Base-by-base conservation (phyloP, 2,329 filamentous ascomycete genomes). In the Thermothelomyces thermophilus region DNA sequence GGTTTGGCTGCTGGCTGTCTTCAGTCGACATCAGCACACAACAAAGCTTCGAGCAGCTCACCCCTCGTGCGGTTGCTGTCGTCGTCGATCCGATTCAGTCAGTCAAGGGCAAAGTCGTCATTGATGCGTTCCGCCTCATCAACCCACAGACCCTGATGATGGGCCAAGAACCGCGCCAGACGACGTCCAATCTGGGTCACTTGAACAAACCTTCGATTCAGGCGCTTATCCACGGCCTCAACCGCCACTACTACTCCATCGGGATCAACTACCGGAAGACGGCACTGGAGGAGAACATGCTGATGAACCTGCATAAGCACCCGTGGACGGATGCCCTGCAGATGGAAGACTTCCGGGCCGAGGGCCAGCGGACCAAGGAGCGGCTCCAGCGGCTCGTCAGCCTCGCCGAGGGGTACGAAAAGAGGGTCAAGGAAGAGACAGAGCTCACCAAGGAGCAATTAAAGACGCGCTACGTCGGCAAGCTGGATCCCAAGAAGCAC, bases 141-240 rank as follows among this genome's bases (percentile, higher is more conserved):
- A 95, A 95, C 74, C 90, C 93, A 13, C 93, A 98, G 72, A 90
- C 90, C 13, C 79, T 98, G 57, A 95, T 98, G 83, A 88, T 97
- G 70, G 93, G 93, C 3, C 93, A 98, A 68, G 93, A 98, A 68
- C 93, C 93, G 10, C 86, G 93, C 50, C 93, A 98, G 70, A 97
- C 90, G 63, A 98, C 93, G 34, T 96, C 90, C 59, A 98, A 98
- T 73, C 72, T 98, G 64, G 93, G 94, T 22, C 93, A 98, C 68
- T 80, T 98, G 59, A 97, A 98, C 77, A 98, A 98, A 74, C 94
- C 93, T 22, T 96, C 90, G n/a, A 98, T 98, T 58, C 94, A 98
- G 73, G 91, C 94, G 31, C 84, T 98, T 51, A 98, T 98, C 58
- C 93, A 98, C 70, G 93, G 93, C 51, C 79, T 98, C 39, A 98